Conservation (phyloP, 495 filamentous ascomycete genomes). For the Friedmanniomyces simplex region DNA sequence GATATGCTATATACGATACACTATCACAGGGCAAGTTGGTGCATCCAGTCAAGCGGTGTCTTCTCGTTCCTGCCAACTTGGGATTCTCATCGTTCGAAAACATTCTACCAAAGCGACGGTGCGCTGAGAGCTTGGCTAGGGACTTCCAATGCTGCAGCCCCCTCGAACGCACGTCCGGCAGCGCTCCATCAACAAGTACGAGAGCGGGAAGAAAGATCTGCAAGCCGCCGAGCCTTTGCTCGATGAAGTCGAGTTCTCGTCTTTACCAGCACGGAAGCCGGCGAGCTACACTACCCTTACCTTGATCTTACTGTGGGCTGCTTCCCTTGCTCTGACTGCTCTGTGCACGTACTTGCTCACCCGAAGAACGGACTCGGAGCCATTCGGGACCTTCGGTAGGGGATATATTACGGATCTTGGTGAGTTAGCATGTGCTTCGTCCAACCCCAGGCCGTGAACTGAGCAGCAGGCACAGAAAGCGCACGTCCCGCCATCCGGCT, state of each 20-base stretch:
- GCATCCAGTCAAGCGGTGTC: too few relatives aligned
- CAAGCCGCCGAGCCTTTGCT: neutral
- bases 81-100: too few relatives aligned
- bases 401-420: neutral
- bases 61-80: too few relatives aligned
- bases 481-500: slow-evolving; percentile 1
- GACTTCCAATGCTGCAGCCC: neutral
- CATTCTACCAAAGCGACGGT: too few relatives aligned
- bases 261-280: neutral
- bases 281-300: neutral
- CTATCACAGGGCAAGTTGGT: too few relatives aligned
- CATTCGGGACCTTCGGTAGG: neutral
- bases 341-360: neutral
- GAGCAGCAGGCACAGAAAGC: neutral
- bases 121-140: too few relatives aligned
- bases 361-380: neutral
- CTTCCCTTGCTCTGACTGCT: slow-evolving; percentile 1
- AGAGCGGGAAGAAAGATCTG: neutral
- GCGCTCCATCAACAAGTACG: neutral
- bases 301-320: neutral
- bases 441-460: neutral
- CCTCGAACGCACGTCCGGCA: slow-evolving; percentile 3
- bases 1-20: too few relatives aligned
- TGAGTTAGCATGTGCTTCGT: neutral
- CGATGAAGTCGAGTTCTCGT: neutral